Base-by-base conservation (phyloP, 306 rosid genomes). In the Cyclanthera cordifolia region DNA sequence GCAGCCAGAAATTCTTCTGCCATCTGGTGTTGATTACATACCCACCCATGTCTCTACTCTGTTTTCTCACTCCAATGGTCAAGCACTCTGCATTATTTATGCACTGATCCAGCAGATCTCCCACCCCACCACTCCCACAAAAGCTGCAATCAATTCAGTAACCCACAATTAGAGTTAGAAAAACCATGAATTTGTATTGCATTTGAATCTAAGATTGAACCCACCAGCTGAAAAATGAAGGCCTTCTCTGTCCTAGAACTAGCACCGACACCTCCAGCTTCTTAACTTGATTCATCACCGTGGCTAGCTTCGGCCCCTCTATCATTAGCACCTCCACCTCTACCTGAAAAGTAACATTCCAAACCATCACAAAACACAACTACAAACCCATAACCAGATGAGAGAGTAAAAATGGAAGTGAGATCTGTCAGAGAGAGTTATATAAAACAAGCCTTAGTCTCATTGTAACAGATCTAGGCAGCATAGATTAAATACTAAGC, bases 1-100 rank as follows among this genome's bases (percentile, higher is more conserved):
- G 82, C 63, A 93, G 95, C 99, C 99, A 93, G 82, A 88, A 93
- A 74, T 90, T 79, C 84, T 86, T 93, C 88, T 90, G 99, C 96
- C 95, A 87, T 83, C 90, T 87, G 54, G 95, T 93, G 82, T 86
- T 90, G 81, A 93, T 86, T 6, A 87, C 78, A 75, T 90, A 93
- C 54, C 96, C 96, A 28, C 87, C 79, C 49, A 80, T 86, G 57
- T 93, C 96, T 27, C 77, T 82, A 84, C 96, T 86, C 77, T 91
- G 89, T 83, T 88, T 93, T 79, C 95, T 86, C 75, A 93, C 99
- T 74, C 99, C 99, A 15, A 93, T 78, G 4, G 99, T 93, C 86
- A 85, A 82, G 77, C 99, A 93, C 77, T 93, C 96, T 53, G 86
- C 91, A 3, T 76, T 79, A 47, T 88, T 77, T 60, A 93, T 90